Base-by-base conservation (phyloP, 345 rosid genomes). In the Acer yangbiense region DNA sequence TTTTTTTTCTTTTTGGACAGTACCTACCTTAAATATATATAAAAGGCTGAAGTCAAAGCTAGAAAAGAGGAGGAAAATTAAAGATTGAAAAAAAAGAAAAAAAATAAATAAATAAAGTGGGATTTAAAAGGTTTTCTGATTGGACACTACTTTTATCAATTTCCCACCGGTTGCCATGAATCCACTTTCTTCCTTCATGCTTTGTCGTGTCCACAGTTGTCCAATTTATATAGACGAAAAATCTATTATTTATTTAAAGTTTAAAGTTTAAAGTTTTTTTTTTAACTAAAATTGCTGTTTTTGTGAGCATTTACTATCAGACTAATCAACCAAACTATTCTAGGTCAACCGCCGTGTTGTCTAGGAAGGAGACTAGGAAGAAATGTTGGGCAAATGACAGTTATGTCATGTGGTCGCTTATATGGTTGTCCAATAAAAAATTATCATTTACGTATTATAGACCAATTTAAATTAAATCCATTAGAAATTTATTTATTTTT, bases 131-230 rank as follows among this genome's bases (percentile, higher is more conserved):
- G 5, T 14, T 69, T 69, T 11, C 69, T 20, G 25, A 52, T 69
- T 60, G 23, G 21, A 50, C 48, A 17, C 71, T 41, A 21, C n/a
- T 16, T 14, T 16, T 46, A n/a, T 20, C 10, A 6, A 8, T 82
- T 79, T 76, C 68, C 68, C 27, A 7, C 77, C 29, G 55, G 39
- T 79, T 76, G 18, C 81, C 52, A 58, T 72, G 79, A 76, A 70
- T 58, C 73, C 63, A 63, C 74, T 74, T 17, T 23, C 68, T 17
- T 50, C 65, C 13, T 39, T 48, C 71, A 21, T 60, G 46, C 18
- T 72, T 67, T 71, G 76, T 71, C 63, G 32, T 69, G 1, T 52
- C 10, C 6, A 23, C 71, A 3, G 2, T 16, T 68, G 25, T 41
- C 71, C 25, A 41, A 18, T 9, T 41, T 68, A 3, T 68, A 1